These are phyloP conservation scores for Gleditsia sinensis DNA, from an alignment of 306 rosid species.

Conservation along the genomic window DNA sequence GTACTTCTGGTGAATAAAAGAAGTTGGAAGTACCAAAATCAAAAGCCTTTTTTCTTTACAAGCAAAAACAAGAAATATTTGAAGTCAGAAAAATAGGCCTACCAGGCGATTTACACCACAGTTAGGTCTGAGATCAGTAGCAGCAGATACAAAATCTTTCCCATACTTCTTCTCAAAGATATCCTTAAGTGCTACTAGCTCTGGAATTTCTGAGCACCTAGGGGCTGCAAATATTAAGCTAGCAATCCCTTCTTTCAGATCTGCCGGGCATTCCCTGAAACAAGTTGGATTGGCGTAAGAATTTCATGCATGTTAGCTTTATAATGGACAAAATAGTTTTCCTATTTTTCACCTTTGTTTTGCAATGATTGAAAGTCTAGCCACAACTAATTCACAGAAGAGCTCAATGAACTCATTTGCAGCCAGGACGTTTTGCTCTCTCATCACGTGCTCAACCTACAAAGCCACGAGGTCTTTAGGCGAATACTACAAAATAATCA, in stretches of 20 bases:
- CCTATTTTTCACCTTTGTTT: conserved; percentile 69
- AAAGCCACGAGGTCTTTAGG: conserved; percentile 6
- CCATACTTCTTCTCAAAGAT: conserved; percentile 95
- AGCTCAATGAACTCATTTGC: conserved; percentile 95
- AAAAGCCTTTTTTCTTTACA: background rate
- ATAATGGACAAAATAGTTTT: background rate
- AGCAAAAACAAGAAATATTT: background rate
- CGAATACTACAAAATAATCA: background rate
- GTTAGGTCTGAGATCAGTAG: conserved; percentile 82
- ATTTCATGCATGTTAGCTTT: background rate
- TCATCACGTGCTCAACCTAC: conserved; percentile 96
- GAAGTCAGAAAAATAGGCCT: conserved; percentile 3
- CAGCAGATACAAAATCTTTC: conserved; percentile 90
- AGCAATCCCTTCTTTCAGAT: conserved; percentile 92
- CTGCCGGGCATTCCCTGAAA: conserved; percentile 91
- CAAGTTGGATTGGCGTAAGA: conserved; percentile 36
- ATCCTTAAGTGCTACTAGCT: conserved; percentile 65
- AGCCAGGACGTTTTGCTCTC: conserved; percentile 92
- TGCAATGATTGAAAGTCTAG: conserved; percentile 83
- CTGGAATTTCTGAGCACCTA: conserved; percentile 96
- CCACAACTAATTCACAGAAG: conserved; percentile 81
- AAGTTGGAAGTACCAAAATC: background rate
- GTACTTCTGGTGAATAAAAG: conserved; percentile 1
- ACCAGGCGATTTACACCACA: conserved; percentile 95
- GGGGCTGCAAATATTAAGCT: conserved; percentile 93